Percentiles rank a stretch among this genome's conserved stretches.
phyloP scores from a whole-genome alignment of 805 yeast genomes.

The Nakazawaea populi region DNA sequence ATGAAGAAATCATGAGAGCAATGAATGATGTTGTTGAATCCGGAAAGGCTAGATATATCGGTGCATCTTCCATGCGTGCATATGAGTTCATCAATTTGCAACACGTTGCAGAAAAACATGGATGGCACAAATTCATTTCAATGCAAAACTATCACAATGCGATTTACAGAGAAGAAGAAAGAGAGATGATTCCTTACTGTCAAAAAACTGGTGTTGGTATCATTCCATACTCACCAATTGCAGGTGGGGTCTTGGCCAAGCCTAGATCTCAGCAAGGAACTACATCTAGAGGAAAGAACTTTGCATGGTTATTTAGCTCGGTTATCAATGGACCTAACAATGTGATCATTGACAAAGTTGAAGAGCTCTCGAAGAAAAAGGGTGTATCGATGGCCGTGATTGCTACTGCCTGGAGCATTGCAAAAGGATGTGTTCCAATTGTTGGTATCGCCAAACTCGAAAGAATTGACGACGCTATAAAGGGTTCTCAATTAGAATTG shows the following conservation, averaged over 20 bases:
- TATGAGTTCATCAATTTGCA: constrained; percentile 49
- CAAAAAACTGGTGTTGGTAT: constrained; percentile 45
- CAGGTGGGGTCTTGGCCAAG: constrained; percentile 33
- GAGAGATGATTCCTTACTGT: constrained; percentile 53
- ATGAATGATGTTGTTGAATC: constrained; percentile 17
- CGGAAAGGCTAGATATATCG: constrained; percentile 37
- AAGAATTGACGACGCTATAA: constrained; percentile 48
- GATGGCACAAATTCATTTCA: constrained; percentile 51
- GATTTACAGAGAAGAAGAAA: constrained; percentile 54
- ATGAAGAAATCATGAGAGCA: constrained; percentile 50
- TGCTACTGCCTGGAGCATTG: constrained; percentile 46
- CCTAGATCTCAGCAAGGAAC: background rate
- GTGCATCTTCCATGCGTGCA: constrained; percentile 57
- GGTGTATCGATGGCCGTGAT: constrained; percentile 47
- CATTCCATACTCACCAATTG: constrained; percentile 59
- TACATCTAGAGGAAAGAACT: background rate
- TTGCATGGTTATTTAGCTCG: background rate
- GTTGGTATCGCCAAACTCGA: constrained; percentile 43
- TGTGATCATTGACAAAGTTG: constrained; percentile 43
- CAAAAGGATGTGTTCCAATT: constrained; percentile 49
- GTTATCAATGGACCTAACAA: constrained; percentile 18
- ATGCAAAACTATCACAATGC: constrained; percentile 55
- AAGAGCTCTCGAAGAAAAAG: constrained; percentile 41
- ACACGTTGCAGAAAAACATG: constrained; percentile 45
- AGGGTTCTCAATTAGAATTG: constrained; percentile 31